Conservation (phyloP, 176 grass and related monocot species). For the Rhipidocladum racemiflorum region DNA sequence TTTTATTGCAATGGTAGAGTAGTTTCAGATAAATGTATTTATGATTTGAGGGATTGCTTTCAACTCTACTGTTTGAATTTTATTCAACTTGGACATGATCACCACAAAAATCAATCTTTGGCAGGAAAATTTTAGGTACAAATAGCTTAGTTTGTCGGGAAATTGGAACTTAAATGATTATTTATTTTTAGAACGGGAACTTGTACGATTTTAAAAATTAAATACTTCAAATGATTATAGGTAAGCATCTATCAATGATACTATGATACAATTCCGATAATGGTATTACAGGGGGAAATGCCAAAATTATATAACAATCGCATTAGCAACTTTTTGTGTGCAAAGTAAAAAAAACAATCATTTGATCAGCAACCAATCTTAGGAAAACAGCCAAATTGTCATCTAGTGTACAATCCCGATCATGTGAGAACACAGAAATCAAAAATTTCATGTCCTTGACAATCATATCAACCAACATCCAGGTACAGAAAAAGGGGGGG, state of each 20-base stretch:
- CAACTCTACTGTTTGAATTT: not conserved
- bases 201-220: not conserved
- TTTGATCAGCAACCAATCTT: not conserved
- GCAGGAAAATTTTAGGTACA: not conserved
- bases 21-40: constrained; percentile 21
- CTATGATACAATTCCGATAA: not conserved
- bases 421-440: constrained; percentile 14
- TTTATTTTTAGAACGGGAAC: not conserved
- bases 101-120: not conserved
- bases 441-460: not conserved
- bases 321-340: not conserved
- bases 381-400: not conserved
- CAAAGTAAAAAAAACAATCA: not conserved
- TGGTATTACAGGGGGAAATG: not conserved
- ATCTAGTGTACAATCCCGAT: not conserved
- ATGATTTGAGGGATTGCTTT: not conserved
- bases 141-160: constrained; percentile 1
- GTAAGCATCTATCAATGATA: not conserved
- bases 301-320: not conserved
- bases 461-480: not conserved
- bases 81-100: not conserved
- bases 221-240: not conserved
- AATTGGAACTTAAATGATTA: not conserved
- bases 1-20: constrained; percentile 1
- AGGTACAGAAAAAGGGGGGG: not conserved